Base-by-base conservation (phyloP, 1,284 basidiomycete species). In the Dichomitus squalens region DNA sequence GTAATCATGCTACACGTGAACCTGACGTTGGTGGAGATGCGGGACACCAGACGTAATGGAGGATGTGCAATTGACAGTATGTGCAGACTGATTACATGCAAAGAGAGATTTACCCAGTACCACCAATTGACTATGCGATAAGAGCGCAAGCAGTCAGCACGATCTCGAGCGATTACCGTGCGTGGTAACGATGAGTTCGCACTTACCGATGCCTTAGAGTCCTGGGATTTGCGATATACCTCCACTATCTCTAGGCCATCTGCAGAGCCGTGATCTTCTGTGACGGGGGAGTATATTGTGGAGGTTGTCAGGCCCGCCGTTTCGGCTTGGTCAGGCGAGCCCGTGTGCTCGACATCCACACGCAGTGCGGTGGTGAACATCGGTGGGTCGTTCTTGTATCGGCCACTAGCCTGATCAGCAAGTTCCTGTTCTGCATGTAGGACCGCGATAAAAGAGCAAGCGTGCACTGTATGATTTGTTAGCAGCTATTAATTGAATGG, bases 381-480 rank as follows among this genome's bases (percentile, higher is more conserved):
- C 23, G 53, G 57, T 21, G 46, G 16, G 46, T 33, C 1, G 52
- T 29, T n/a, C 27, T 23, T 20, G 40, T 21, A 12, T 27, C 25
- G 21, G 5, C 21, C 16, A n/a, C 31, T 36, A 8, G 55, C 44
- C 5, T 44, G 60, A 11, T 27, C 49, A 2, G 52, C 39, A 1
- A 61, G 60, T 29, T 40, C 52, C 36, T 57, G 52, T 31, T 61
- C 60, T 12, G 57, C 52, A 18, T 58, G 56, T 11, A 61, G 12
- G 2, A 61, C 51, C 16, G 53, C 60, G 2, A 61, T 52, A 8
- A 61, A 55, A 1, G 60, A 55, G 31, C 60, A 61, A 12, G 52
- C 56, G 36, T 58, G 58, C n/a, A 61, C 60, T 61, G 16, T 44
- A 29, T 9, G 29, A 3, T 2, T 27, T 6, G 16, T n/a, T n/a